These are phyloP conservation scores for Polymyxa betae DNA, from an alignment of 208 protist genomes.

Conservation along the genomic window DNA sequence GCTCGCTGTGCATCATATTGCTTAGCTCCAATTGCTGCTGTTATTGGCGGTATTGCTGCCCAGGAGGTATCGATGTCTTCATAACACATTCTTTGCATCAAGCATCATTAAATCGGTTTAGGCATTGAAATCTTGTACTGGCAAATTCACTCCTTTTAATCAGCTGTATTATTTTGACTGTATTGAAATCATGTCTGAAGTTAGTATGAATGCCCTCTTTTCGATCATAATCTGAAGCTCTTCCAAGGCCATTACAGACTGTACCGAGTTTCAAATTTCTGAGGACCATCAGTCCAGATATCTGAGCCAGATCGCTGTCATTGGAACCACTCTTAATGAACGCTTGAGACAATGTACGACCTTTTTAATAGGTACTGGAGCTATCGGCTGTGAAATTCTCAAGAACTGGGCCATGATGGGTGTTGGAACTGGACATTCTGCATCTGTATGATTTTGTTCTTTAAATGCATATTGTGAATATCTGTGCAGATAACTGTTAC, in stretches of 20 bases:
- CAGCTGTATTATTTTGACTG: slow-evolving; percentile 60
- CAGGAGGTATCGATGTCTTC: slow-evolving; percentile 69
- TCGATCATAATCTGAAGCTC: too few species aligned
- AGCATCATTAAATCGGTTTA: background rate
- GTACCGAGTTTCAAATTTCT: slow-evolving; percentile 3
- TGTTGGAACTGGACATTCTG: slow-evolving; percentile 65
- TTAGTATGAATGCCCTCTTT: background rate
- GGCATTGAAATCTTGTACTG: slow-evolving; percentile 72
- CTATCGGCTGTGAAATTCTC: slow-evolving; percentile 97
- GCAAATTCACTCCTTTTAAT: slow-evolving; percentile 77
- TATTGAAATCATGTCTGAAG: background rate
- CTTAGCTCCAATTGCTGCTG: slow-evolving; percentile 65
- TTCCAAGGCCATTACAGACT: too few species aligned
- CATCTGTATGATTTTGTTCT: slow-evolving; percentile 58
- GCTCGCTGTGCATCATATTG: background rate
- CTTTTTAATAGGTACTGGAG: slow-evolving; percentile 91
- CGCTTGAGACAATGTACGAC: slow-evolving; percentile 79
- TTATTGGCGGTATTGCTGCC: slow-evolving; percentile 74
- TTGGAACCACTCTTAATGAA: slow-evolving; percentile 86
- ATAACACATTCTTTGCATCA: background rate
- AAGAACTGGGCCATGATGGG: slow-evolving; percentile 99
- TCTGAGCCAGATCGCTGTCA: slow-evolving; percentile 89
- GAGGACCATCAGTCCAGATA: slow-evolving; percentile 80
- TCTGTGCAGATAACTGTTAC: slow-evolving; percentile 89
- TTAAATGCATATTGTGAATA: slow-evolving; percentile 57